Percentiles rank a stretch among this genome's conserved stretches.
Conservation (phyloP, 129 eudicot genomes). For the Flaveria ramosissima region DNA sequence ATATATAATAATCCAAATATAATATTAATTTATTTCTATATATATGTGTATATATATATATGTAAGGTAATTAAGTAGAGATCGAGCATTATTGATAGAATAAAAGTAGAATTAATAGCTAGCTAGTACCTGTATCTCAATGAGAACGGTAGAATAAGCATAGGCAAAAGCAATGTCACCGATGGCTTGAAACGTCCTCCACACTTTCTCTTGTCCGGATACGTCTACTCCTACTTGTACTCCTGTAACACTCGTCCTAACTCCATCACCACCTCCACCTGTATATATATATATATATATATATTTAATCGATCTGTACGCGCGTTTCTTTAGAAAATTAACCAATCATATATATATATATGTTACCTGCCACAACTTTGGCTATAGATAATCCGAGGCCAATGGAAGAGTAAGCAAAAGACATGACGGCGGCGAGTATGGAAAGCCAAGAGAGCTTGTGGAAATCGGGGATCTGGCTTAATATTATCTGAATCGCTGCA, state of each 20-base stretch:
- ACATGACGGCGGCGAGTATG: conserved; percentile 82
- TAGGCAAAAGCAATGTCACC: conserved; percentile 88
- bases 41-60: too few relatives aligned
- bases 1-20: too few relatives aligned
- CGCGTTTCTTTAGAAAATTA: too few relatives aligned
- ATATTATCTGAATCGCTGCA: conserved; percentile 52
- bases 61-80: too few relatives aligned
- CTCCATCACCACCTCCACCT: conserved; percentile 36
- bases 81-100: background rate
- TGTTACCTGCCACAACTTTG: conserved; percentile 36
- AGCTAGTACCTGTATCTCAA: conserved; percentile 73
- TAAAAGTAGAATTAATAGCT: background rate
- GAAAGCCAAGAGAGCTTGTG: conserved; percentile 85
- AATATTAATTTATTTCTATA: too few relatives aligned
- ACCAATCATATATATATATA: too few relatives aligned
- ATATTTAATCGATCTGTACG: too few relatives aligned
- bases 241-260: conserved; percentile 56
- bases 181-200: conserved; percentile 80
- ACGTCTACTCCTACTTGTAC: conserved; percentile 58
- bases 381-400: conserved; percentile 84
- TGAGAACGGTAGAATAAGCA: conserved; percentile 69
- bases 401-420: conserved; percentile 78
- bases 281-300: too few relatives aligned
- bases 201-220: conserved; percentile 54
- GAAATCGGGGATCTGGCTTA: conserved; percentile 79